A percentile compares a stretch with the other conserved stretches of the same genome.
These are phyloP conservation scores for Ceratobasidium papillatum DNA, from an alignment of 1,284 basidiomycete genomes.

Conservation along the genomic window DNA sequence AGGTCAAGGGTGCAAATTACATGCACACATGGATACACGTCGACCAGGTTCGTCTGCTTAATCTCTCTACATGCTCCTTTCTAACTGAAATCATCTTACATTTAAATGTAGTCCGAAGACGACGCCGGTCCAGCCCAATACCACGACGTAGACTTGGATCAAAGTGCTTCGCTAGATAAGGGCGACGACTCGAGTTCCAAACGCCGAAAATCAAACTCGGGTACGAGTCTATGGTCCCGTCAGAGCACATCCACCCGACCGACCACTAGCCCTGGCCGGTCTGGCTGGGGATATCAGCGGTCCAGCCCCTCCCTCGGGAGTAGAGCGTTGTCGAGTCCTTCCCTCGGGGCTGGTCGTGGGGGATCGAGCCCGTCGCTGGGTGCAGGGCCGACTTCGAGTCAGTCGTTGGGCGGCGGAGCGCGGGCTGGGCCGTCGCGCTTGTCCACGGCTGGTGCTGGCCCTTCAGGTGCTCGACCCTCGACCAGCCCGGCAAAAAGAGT, in stretches of 20 bases:
- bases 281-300: not conserved
- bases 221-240: not conserved
- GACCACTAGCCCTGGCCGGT: not conserved
- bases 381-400: not conserved
- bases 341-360: not conserved
- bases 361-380: conserved; percentile 16
- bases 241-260: not conserved
- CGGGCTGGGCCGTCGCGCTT: not conserved
- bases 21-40: conserved; percentile 4
- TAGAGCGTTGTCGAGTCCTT: not conserved
- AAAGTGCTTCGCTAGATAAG: not conserved
- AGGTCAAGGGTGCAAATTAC: conserved; percentile 3
- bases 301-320: not conserved
- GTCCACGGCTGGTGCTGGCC: not conserved
- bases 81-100: not conserved
- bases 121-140: not conserved
- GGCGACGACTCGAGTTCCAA: conserved; percentile 4
- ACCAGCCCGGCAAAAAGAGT: not conserved
- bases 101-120: not conserved
- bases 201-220: not conserved
- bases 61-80: not conserved
- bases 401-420: not conserved
- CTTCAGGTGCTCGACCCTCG: not conserved
- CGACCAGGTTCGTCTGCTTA: not conserved
- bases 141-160: not conserved